Evolutionary conservation across 345 rosid species (phyloP), one percentile per base, ranked within the genome.

Genomic region (Melaleuca alternifolia): DNA sequence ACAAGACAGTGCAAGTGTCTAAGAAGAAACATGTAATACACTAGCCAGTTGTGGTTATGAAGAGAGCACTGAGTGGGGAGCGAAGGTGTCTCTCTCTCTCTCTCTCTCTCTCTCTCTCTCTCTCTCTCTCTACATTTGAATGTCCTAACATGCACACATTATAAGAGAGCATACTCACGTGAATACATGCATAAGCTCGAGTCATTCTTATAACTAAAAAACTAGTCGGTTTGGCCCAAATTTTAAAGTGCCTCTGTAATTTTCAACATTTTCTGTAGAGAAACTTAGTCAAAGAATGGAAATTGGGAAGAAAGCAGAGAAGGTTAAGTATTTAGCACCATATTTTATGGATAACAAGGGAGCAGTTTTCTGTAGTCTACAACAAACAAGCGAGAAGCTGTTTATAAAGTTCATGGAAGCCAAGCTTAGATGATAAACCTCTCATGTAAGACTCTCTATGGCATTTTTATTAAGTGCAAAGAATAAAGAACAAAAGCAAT

Each of bases 1-100:
- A 59, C 59, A 23, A 24, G 76, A 53, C 3, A 84, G 59, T 11
- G 59, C 84, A 53, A 54, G 16, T 28, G 85, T 54, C 48, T 48
- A 86, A 20, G 86, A 89, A 87, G 89, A 87, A 84, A 46, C 79
- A 54, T 65, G 88, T 59, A 88, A 89, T 77, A 37, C 77, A 54
- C 89, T 89, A 46, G 89, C 90, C 28, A 87, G 79, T 24, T 89
- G 92, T 13, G 48, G 52, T n/a, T 90, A 87, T 33, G 92, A 90
- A 86, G 86, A 90, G 26, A 87, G 84, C 76, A 90, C 89, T 14
- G 23, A 84, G 51, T 90, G 90, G 89, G 91, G 89, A 50, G 85
- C 88, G 52, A 90, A 88, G 91, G 91, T 88, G 11, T 52, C 52
- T 75, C 50, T 62, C 53, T 51, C 52, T 51, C 6, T 51, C 52